Base-by-base conservation (phyloP, 1,284 basidiomycete genomes). In the Malassezia sp. region DNA sequence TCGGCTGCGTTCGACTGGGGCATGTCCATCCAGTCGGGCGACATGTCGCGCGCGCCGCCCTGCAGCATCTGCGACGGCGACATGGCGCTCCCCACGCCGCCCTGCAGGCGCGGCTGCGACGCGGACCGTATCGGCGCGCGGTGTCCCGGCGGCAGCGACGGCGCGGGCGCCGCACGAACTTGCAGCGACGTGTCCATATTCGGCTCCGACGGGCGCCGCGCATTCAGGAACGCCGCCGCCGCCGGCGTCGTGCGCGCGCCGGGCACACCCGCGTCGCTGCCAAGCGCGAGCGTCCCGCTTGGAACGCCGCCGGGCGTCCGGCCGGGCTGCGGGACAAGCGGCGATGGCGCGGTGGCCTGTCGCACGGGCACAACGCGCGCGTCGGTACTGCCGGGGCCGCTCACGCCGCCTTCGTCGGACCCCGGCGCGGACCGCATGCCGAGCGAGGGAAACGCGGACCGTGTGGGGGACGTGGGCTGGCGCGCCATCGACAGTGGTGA, bases 51-150 rank as follows among this genome's bases (percentile, higher is more conserved):
- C 17, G 49, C 52, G 11, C 56, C 56, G 14, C 53, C 49, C 40
- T 57, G 59, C 45, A 60, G 51, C 60, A 61, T 62, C 38, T 58
- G 50, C 2, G 62, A 64, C 1, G 62, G 62, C 17, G 60, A 49
- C 38, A 54, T 55, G 33, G 56, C 14, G 23, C 40, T 22, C 11
- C 30, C 32, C 12, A 12, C 15, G 4, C 26, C 38, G 4, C 15
- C 20, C n/a, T n/a, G n/a, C n/a, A 28, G 38, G 7, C 35, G 36
- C 27, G 36, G 26, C 33, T 31, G 40, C 24, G n/a, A 32, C 23
- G 9, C 36, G 36, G 37, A 37, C 15, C 41, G 51, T 21, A 28
- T 12, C 15, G 38, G 38, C 23, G 29, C 11, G 6, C 5, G 27
- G 27, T 28, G 14, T 28, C 8, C 27, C n/a, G n/a, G 24, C 4